Evolutionary conservation across 352 stramenopile species (phyloP), one percentile per base, ranked within the genome.

Genomic region (Pythium apleroticum): DNA sequence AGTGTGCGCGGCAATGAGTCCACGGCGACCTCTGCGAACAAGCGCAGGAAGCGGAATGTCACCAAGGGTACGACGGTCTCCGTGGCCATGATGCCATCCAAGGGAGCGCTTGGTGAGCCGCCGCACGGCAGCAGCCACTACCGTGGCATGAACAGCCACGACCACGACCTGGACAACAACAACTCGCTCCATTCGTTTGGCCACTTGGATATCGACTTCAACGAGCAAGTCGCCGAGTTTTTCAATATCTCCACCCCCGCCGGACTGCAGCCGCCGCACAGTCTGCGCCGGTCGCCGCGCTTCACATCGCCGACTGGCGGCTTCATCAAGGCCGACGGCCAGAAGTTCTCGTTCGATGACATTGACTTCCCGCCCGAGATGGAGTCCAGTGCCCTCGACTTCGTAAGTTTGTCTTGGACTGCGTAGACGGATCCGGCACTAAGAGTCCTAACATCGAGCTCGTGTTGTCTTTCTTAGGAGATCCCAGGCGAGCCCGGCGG

Each of bases 281-380:
- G 81, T 60, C 68, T 91, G 25, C 80, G 84, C 20, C 84, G 84
- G 15, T 95, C 86, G 30, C 86, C 86, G 1, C 83, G 81, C 6
- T 93, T 95, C 65, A 68, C 79, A 56, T 93, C 86, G 9, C 81
- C 84, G 6, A 66, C 71, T 1, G 78, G 78, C 3, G 41, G 31
- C 11, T 91, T 90, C 52, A 79, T 77, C 62, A 95, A 93, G 60
- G 64, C 70, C 7, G 84, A 95, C 48, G 76, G 76, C 27, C 78
- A 84, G 10, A 95, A 95, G 65, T 95, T 95, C 31, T 95, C 84
- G 1, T 95, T 95, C 46, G 86, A 95, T 39, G 85, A 92, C 52
- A 70, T 94, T 39, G 84, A 91, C 46, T 87, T 95, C 25, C 79
- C 84, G 0, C 33, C 77, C 7, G 86, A 95, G 55, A 87, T 95